phyloP scores from a whole-genome alignment of 768 basidiomycete species.

The Russula ochroleuca region DNA sequence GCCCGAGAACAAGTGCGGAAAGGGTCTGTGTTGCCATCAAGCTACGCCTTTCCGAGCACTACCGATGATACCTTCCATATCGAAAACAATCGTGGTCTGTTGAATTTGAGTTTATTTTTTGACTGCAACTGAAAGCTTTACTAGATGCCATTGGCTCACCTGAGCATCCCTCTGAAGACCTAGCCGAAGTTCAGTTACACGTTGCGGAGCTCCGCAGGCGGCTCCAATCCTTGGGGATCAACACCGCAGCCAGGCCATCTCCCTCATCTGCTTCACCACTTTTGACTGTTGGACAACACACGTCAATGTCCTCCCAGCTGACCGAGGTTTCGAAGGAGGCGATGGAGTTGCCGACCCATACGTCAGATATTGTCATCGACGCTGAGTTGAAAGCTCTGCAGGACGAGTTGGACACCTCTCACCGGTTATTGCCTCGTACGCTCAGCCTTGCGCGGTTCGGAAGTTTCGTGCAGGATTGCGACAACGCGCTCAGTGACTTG shows the following conservation, averaged over 20 bases:
- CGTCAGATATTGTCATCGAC: conserved; percentile 41
- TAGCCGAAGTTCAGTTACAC: conserved; percentile 44
- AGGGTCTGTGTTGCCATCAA: neutral
- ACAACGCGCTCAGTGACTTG: conserved; percentile 76
- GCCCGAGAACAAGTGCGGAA: conserved; percentile 5
- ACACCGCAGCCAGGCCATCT: conserved; percentile 46
- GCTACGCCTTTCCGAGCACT: conserved; percentile 2
- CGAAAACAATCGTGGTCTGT: conserved; percentile 12
- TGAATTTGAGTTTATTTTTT: neutral
- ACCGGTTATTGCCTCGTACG: conserved; percentile 47
- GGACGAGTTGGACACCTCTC: conserved; percentile 52
- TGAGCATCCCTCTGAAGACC: conserved; percentile 31
- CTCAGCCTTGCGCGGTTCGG: conserved; percentile 53
- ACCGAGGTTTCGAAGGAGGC: conserved; percentile 44
- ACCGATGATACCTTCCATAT: conserved; percentile 2
- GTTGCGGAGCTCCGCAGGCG: conserved; percentile 55
- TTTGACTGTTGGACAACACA: conserved; percentile 48
- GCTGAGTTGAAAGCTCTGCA: conserved; percentile 60
- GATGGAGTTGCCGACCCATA: conserved; percentile 43
- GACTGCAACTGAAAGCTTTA: neutral
- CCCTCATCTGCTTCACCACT: conserved; percentile 39
- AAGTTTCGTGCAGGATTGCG: conserved; percentile 51
- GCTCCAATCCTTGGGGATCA: conserved; percentile 58
- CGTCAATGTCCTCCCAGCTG: conserved; percentile 48
- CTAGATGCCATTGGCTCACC: conserved; percentile 17